Evolutionary conservation across 2,329 filamentous ascomycete genomes (phyloP), one percentile per base, ranked within the genome.

Genomic region (Botrytis galanthina): DNA sequence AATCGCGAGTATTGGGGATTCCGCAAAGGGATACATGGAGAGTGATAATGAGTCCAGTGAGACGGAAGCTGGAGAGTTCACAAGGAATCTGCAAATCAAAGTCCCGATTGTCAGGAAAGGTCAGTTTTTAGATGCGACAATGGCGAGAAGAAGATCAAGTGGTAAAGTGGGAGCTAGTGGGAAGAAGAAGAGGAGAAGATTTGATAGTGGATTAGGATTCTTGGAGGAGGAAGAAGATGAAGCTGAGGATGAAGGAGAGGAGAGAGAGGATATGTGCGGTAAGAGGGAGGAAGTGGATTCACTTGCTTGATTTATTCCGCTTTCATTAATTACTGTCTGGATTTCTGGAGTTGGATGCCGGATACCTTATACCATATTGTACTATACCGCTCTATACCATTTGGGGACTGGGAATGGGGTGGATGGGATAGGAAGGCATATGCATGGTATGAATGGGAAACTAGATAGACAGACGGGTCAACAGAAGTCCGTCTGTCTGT

Each of bases 181-280:
- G 46, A 63, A 69, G 7, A 74, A 62, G 42, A 73, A 84, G 81
- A 82, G 82, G 74, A 84, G 86, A 74, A 83, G 84, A 73, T 84
- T 85, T 75, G 88, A 90, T 78, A 88, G 86, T 71, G 88, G 87
- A 0, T 77, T 90, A 68, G 87, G 87, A 0, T 82, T 90, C 37
- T 75, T 89, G 79, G 86, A 87, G 79, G 86, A 87, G 77, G 87
- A 88, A 51, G 85, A 85, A 54, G 77, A 78, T 12, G 44, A 35
- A 29, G 46, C n/a, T 32, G 60, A 29, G 54, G 39, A 44, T 60
- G 26, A 57, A 3, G 51, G n/a, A 37, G 22, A 35, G 64, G 64
- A n/a, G 46, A 26, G 22, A 9, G 22, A 10, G 26, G 9, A 57
- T 32, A 44, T 32, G 18, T 20, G 39, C 22, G 1, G n/a, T 32